Percentiles rank a stretch among this genome's conserved stretches.
These are phyloP conservation scores for Cochlearia excelsa DNA, from an alignment of 345 rosid species.

Conservation along the genomic window DNA sequence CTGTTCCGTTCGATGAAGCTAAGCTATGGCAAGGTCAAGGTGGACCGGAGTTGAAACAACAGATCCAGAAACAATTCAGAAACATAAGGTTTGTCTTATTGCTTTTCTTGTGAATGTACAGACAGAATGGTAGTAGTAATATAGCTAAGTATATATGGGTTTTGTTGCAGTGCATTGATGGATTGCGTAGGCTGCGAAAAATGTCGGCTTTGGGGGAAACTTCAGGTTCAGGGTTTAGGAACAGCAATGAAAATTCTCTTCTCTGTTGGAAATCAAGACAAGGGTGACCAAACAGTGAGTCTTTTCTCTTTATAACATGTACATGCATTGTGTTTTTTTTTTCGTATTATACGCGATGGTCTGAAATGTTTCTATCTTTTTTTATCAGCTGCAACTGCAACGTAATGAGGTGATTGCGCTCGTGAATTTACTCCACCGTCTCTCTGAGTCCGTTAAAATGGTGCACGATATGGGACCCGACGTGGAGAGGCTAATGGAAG, in stretches of 20 bases:
- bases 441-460: conserved; percentile 53
- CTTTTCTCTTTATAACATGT: neutral
- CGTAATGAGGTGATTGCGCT: conserved; percentile 63
- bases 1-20: conserved; percentile 97
- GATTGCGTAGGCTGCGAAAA: conserved; percentile 98
- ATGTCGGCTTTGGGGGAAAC: conserved; percentile 97
- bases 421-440: conserved; percentile 56
- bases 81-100: conserved; percentile 63
- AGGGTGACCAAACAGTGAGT: conserved; percentile 57
- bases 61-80: conserved; percentile 82
- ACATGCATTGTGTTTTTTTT: neutral
- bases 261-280: conserved; percentile 59
- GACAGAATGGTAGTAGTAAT: conserved; percentile 17
- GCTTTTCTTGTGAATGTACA: neutral
- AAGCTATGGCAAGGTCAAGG: conserved; percentile 91
- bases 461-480: conserved; percentile 53
- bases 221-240: conserved; percentile 96
- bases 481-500: conserved; percentile 45
- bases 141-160: conserved; percentile 5
- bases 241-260: conserved; percentile 91
- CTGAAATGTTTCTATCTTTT: conserved; percentile 1
- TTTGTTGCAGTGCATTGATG: conserved; percentile 77
- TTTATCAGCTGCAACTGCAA: conserved; percentile 45
- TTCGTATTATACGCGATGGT: neutral
- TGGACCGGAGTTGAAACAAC: conserved; percentile 82